Base-by-base conservation (phyloP, 805 yeast species). In the Blastobotrys peoriensis region DNA sequence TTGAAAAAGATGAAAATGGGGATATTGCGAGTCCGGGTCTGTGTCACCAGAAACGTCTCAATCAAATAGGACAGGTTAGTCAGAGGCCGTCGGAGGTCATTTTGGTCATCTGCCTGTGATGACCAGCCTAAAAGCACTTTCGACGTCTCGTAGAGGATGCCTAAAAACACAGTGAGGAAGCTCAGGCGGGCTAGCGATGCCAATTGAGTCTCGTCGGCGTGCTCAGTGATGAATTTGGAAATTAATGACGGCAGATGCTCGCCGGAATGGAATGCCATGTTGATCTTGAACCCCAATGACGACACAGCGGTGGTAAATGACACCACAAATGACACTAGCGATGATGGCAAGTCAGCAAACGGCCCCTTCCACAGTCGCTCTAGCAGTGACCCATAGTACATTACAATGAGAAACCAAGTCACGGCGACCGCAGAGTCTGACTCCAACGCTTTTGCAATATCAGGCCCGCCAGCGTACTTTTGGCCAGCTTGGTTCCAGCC, bases 401-500 rank as follows among this genome's bases (percentile, higher is more conserved):
- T 4, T 0, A 68, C 40, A 16, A 72, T 69, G 6, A 80, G 53
- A 2, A 49, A 30, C 88, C 88, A 80, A 30, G 74, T 64, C 8
- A 70, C 17, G 0, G 47, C 40, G 1, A 64, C 42, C 21, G 36
- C 27, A 8, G 43, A 25, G 22, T 48, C 47, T 0, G 35, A 50
- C 5, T 60, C 51, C 2, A 88, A 57, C 34, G 65, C 66, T 1
- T 70, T 59, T 0, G 77, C 68, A 3, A 83, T 53, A 34, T 78
- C 78, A 38, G 69, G 61, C 16, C 71, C 71, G 13, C 75, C 70
- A 36, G 70, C 66, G 58, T 74, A 81, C 52, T 93, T 93, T 57
- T 89, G 97, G 1, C 98, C 98, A 41, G 91, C 79, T 52, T 82
- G 83, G 57, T 83, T 85, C 95, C 96, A 93, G 1, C 86, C 82